Evolutionary conservation across 257 asterid genomes (phyloP), one percentile per base, ranked within the genome.

Genomic region (Leonotis leonurus): DNA sequence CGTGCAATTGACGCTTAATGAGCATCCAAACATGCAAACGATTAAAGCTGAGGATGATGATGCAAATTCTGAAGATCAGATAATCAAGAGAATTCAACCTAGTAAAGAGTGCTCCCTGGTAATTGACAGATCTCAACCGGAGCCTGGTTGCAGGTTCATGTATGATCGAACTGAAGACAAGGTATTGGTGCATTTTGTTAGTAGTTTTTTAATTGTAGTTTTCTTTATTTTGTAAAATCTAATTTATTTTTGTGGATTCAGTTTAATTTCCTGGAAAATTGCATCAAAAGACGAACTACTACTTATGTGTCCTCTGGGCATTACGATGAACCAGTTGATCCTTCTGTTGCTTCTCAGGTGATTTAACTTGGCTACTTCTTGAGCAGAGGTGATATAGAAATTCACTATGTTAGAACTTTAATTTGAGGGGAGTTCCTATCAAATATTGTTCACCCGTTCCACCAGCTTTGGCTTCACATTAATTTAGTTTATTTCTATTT

Each of bases 271-370:
- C 83, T 93, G 74, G 99, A 93, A 66, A 73, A 72, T 64, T 83
- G 85, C 74, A 83, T 93, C 17, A 81, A 60, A 16, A 73, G 52
- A 56, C 74, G 77, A 58, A 73, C 92, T 33, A 56, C 56, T 60
- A 78, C 80, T 24, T 81, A 80, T 65, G 81, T 78, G 69, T 80
- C 86, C 9, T 70, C 92, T 60, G 97, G 94, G 58, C 73, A 71
- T 26, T 77, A 72, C 33, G 96, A 82, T 73, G 94, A 85, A 75
- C 94, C 89, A 60, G 83, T 79, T 53, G 95, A 93, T 71, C 97
- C 99, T 60, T 71, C 99, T 11, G 77, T 93, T 69, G 95, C 99
- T 64, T 87, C 96, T 68, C 96, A 93, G 95, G 99, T 87, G 74
- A 60, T 56, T 61, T 55, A 36, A 48, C 43, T 65, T 46, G 50